Conservation (phyloP, 768 basidiomycete genomes). For the Holtermannia corniformis region DNA sequence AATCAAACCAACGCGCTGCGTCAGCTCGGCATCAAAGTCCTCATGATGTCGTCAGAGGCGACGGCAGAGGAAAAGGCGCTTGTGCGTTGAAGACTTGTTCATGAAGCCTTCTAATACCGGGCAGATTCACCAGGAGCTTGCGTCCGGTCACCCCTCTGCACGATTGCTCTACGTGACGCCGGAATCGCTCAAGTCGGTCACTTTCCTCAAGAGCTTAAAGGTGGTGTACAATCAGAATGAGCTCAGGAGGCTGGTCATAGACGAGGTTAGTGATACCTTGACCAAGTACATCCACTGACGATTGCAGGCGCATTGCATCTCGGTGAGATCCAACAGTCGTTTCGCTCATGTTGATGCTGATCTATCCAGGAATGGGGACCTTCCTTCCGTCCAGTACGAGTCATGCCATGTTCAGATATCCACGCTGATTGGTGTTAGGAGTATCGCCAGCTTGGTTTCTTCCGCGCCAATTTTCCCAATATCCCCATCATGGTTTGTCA, state of each 20-base stretch:
- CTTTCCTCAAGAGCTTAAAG: conserved; percentile 16
- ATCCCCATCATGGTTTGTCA: conserved; percentile 37
- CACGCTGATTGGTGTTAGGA: conserved; percentile 10
- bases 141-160: conserved; percentile 32
- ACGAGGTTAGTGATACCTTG: conserved; percentile 28
- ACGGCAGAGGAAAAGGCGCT: conserved; percentile 12
- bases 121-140: conserved; percentile 31
- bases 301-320: conserved; percentile 40
- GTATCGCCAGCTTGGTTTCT: conserved; percentile 38
- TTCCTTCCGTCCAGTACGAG: conserved; percentile 30
- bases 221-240: conserved; percentile 32
- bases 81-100: conserved; percentile 11
- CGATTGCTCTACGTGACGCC: conserved; percentile 39
- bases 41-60: conserved; percentile 28
- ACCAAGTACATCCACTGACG: background rate
- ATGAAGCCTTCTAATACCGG: background rate
- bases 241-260: conserved; percentile 38
- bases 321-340: conserved; percentile 16
- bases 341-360: background rate
- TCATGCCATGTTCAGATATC: background rate
- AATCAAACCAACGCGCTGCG: conserved; percentile 32
- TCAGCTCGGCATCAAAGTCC: conserved; percentile 24
- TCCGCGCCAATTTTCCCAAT: conserved; percentile 31
- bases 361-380: conserved; percentile 35
- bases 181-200: conserved; percentile 27